A percentile compares a stretch with the other conserved stretches of the same genome.
Conservation (phyloP, 169 alveolate species). For the Amoebophrya sp. region DNA sequence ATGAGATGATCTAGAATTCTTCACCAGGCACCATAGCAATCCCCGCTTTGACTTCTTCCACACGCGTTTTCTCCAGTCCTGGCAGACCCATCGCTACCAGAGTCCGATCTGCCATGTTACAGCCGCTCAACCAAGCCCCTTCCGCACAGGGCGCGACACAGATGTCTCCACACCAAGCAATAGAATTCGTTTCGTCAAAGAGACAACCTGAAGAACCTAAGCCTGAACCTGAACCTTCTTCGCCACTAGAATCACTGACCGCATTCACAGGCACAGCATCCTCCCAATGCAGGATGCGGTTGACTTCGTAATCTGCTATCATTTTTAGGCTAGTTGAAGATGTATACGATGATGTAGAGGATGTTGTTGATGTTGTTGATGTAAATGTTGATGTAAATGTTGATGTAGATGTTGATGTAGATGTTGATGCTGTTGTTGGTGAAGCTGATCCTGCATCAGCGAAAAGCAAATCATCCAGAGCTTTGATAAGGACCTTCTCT, state of each 20-base stretch:
- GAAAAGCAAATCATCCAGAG: not conserved
- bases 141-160: not conserved
- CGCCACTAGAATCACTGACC: not conserved
- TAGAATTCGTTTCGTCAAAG: not conserved
- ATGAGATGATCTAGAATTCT: not conserved
- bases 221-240: too few species aligned
- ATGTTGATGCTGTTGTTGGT: not conserved
- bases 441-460: not conserved
- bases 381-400: not conserved
- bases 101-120: too few species aligned
- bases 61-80: not conserved
- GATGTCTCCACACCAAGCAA: not conserved
- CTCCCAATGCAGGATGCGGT: not conserved
- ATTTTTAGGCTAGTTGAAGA: not conserved
- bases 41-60: not conserved
- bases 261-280: not conserved
- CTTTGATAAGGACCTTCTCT: not conserved
- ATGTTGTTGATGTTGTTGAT: not conserved
- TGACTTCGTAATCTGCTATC: not conserved
- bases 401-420: not conserved
- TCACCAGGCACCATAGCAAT: not conserved
- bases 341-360: not conserved
- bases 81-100: not conserved
- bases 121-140: not conserved
- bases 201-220: too few species aligned